Conservation (phyloP, 179 eudicot genomes). For the Beta lomatogona region DNA sequence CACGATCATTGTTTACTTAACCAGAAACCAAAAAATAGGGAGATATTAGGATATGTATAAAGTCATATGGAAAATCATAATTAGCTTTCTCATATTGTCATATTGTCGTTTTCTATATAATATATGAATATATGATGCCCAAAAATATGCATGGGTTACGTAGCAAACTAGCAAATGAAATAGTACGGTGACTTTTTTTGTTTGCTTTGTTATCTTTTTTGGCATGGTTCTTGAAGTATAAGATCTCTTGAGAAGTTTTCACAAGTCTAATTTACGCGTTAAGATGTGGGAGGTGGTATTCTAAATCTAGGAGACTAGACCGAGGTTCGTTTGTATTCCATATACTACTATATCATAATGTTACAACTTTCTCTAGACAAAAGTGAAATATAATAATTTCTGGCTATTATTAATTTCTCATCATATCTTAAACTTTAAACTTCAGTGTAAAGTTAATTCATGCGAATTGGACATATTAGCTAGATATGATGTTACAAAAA, state of each 20-base stretch:
- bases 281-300: too few relatives aligned
- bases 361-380: too few relatives aligned
- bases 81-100: neutral
- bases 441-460: neutral
- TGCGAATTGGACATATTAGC: neutral
- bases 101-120: neutral
- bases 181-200: neutral
- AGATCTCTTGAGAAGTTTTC: neutral
- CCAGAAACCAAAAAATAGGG: too few relatives aligned
- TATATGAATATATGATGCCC: neutral
- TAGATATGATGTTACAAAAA: neutral
- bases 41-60: too few relatives aligned
- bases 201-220: neutral
- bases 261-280: neutral
- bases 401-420: neutral
- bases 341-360: too few relatives aligned
- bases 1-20: too few relatives aligned
- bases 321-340: too few relatives aligned
- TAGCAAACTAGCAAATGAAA: neutral
- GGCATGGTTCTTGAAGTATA: neutral
- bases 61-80: neutral
- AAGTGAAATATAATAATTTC: neutral
- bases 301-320: too few relatives aligned
- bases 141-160: conserved; percentile 14
- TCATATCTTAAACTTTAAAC: conserved; percentile 6